These are phyloP conservation scores for Corrigiola litoralis DNA, from an alignment of 179 eudicot species.

Conservation along the genomic window DNA sequence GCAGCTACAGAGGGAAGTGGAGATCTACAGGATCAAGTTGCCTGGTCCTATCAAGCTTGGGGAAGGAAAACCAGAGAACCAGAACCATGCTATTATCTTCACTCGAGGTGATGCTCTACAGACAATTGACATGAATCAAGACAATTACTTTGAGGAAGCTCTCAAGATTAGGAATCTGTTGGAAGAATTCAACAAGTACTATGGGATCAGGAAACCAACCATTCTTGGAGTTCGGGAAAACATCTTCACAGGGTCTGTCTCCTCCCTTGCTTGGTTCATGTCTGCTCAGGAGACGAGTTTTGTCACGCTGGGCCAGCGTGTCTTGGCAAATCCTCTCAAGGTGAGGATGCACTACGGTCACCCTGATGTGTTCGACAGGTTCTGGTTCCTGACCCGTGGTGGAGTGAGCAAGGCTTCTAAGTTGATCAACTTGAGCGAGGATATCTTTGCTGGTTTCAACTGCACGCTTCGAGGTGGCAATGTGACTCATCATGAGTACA, in stretches of 20 bases:
- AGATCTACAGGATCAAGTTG: conserved; percentile 71
- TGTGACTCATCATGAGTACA: conserved; percentile 93
- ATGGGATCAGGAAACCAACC: conserved; percentile 82
- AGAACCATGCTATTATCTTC: conserved; percentile 91
- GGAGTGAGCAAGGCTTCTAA: conserved; percentile 95
- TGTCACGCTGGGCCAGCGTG: conserved; percentile 94
- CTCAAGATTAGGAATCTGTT: conserved; percentile 87
- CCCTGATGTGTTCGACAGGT: conserved; percentile 91
- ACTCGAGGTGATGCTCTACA: conserved; percentile 96
- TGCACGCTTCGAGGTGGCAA: conserved; percentile 92
- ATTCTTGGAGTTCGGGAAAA: conserved; percentile 90
- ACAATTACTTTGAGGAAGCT: conserved; percentile 87
- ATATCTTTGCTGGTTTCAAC: conserved; percentile 92
- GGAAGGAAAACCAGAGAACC: conserved; percentile 97
- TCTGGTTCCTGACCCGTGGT: conserved; percentile 88
- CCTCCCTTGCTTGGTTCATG: conserved; percentile 99
- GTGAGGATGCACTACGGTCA: conserved; percentile 99
- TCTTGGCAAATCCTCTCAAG: conserved; percentile 90
- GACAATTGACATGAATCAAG: conserved; percentile 98
- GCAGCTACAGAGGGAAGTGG: conserved; percentile 63
- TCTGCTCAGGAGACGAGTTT: conserved; percentile 93
- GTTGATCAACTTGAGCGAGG: conserved; percentile 91
- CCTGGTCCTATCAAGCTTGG: conserved; percentile 94
- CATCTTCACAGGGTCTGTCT: conserved; percentile 91
- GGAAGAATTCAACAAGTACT: conserved; percentile 62